Base-by-base conservation (phyloP, 2,329 filamentous ascomycete genomes). In the Myriosclerotinia scirpicola region DNA sequence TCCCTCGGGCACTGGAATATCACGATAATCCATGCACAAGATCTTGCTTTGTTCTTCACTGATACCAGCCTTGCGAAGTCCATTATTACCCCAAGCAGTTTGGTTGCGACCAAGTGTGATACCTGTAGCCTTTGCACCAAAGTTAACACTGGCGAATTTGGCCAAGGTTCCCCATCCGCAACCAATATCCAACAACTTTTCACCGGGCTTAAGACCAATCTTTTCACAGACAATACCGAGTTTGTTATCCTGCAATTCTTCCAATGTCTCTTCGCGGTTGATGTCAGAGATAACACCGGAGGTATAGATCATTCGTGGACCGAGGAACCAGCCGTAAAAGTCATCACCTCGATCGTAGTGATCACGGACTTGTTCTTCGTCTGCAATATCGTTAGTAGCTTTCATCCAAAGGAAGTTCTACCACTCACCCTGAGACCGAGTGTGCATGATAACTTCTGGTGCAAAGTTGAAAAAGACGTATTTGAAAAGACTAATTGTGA, bases 331-430 rank as follows among this genome's bases (percentile, higher is more conserved):
- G 78, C 87, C 90, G 84, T 99, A 99, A 82, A 97, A 97, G 81
- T 98, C 95, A 78, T 99, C 93, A 77, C 95, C 95, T 71, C 93
- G 90, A 84, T 98, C 95, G 80, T 99, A 99, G 83, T 97, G 93
- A 79, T 93, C 92, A 77, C 93, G 92, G 67, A 98, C 93, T 82
- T 98, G 95, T 80, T 98, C 94, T 85, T 97, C 93, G 74, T 98
- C 94, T 92, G 72, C 46, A 55, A 60, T 15, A 52, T 38, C n/a
- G 52, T 71, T 80, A 73, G 80, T 74, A 67, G 68, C 26, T 53
- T 30, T 48, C 52, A 6, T 26, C 2, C 12, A 8, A 54, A 17
- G 11, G 12, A 15, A 55, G 1, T 14, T 17, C 38, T 44, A 17
- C 9, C 5, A 69, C 81, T 71, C 81, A 90, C 89, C 90, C 81